Evolutionary conservation across 1,284 basidiomycete species (phyloP), one percentile per base, ranked within the genome.

Genomic region (Ceratobasidium sp.): DNA sequence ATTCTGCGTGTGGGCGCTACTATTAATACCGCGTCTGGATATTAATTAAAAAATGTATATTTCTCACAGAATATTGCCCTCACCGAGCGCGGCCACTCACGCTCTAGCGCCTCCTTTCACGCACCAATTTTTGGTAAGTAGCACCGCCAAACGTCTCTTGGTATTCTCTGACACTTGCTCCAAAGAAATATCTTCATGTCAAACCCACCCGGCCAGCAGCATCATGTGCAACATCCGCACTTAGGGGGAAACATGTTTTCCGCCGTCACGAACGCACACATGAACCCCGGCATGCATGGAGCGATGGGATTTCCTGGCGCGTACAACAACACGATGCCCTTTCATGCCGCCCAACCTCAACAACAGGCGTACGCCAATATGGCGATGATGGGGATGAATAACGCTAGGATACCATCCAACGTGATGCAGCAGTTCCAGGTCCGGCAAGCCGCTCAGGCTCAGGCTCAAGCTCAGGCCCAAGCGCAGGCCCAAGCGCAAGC

Each of bases 51-150:
- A 29, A 34, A 2, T 34, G 27, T 54, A 17, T n/a, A 45, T 67
- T 67, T 67, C 20, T n/a, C 31, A 31, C 27, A 38, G 52, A 42
- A 55, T 55, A 67, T 25, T n/a, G 34, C 40, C 27, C 42, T 67
- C n/a, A 47, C 35, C 15, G 40, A 52, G 64, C 42, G n/a, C 52
- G 52, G 64, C 64, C 40, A 67, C 64, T 54, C 64, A 65, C 35
- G 40, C 52, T 42, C n/a, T 47, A 54, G 64, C 52, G 52, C 52
- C 38, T 67, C 64, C 64, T 67, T 67, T 67, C 64, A 67, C 64
- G 64, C 64, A 52, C 20, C n/a, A 42, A 45, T 67, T 34, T 29
- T 43, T 29, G 38, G 64, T 67, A 52, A 55, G 64, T 67, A 5
- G 17, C 40, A 20, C 22, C 22, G 27, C 17, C 7, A 27, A n/a